These are phyloP conservation scores for Monascus ruber DNA, from an alignment of 2,329 filamentous ascomycete genomes.

Conservation along the genomic window DNA sequence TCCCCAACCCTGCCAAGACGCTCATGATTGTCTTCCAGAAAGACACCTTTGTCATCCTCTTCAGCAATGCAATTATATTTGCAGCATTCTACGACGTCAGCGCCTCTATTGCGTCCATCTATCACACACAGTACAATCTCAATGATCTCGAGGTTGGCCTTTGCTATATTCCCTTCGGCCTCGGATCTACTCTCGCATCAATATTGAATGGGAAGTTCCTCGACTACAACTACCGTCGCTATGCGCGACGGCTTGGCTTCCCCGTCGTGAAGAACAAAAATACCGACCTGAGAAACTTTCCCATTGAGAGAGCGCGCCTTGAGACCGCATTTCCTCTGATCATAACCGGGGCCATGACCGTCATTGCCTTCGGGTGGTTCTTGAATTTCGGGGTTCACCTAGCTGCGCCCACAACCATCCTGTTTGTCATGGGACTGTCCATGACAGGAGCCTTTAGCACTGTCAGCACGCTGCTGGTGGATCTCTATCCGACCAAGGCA, in stretches of 20 bases:
- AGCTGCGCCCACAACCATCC: constrained; percentile 25
- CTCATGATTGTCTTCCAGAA: constrained; percentile 23
- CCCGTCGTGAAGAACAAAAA: constrained; percentile 22
- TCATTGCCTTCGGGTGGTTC: constrained; percentile 34
- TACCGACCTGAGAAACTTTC: constrained; percentile 29
- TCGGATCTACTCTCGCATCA: constrained; percentile 29
- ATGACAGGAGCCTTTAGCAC: constrained; percentile 33
- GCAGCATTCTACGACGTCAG: constrained; percentile 33
- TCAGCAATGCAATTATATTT: constrained; percentile 27
- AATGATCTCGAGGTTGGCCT: constrained; percentile 31
- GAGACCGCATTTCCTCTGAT: constrained; percentile 30
- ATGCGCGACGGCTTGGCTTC: constrained; percentile 20
- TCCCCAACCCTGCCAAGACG: constrained; percentile 29
- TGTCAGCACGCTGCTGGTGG: constrained; percentile 37
- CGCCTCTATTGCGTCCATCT: constrained; percentile 27
- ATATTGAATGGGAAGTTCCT: constrained; percentile 29
- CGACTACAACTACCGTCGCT: constrained; percentile 33
- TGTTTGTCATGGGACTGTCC: constrained; percentile 29
- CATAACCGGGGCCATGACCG: constrained; percentile 14
- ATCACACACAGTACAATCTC: constrained; percentile 26
- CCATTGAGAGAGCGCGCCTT: constrained; percentile 33
- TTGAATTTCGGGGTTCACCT: constrained; percentile 22
- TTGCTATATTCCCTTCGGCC: constrained; percentile 33
- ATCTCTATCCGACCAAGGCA: constrained; percentile 31
- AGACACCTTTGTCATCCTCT: constrained; percentile 26